Percentiles rank a stretch among this genome's conserved stretches.
These are phyloP conservation scores for Liquidambar formosana DNA, from an alignment of 164 flowering plant species.

Conservation along the genomic window DNA sequence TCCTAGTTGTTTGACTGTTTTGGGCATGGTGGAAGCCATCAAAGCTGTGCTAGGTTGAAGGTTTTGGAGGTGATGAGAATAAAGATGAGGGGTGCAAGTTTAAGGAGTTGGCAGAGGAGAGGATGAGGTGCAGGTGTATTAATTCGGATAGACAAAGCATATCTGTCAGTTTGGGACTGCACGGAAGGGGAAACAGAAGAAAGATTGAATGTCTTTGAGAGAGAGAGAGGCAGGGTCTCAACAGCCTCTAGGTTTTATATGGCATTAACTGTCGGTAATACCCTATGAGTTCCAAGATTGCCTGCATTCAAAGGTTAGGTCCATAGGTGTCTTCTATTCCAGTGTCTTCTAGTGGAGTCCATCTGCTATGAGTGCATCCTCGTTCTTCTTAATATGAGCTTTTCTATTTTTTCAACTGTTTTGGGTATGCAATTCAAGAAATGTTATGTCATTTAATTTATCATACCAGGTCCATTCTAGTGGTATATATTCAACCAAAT, in stretches of 20 bases:
- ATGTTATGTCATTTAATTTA: no score
- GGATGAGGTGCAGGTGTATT: slow-evolving; percentile 14
- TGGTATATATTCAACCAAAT: no score
- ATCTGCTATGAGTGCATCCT: no score
- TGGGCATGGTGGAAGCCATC: slow-evolving; percentile 28
- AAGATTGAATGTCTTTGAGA: slow-evolving; percentile 1
- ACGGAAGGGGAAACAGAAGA: slow-evolving; percentile 1
- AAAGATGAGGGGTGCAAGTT: not conserved
- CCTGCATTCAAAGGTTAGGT: not conserved
- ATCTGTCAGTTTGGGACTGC: slow-evolving; percentile 30
- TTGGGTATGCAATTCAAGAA: no score
- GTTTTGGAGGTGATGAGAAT: slow-evolving; percentile 8
- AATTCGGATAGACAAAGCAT: slow-evolving; percentile 24
- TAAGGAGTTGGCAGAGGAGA: not conserved
- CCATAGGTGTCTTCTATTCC: not conserved
- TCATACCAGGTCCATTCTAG: no score
- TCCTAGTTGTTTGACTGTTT: slow-evolving; percentile 33
- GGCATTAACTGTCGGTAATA: not conserved
- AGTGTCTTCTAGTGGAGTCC: no score
- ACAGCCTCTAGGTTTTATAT: not conserved
- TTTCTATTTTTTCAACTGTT: no score
- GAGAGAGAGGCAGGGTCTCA: slow-evolving; percentile 11
- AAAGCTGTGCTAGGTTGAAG: not conserved
- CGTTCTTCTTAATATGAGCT: no score
- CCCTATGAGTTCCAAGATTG: slow-evolving; percentile 10